Conservation (phyloP, 2,329 filamentous ascomycete genomes). For the Thelonectria olida region DNA sequence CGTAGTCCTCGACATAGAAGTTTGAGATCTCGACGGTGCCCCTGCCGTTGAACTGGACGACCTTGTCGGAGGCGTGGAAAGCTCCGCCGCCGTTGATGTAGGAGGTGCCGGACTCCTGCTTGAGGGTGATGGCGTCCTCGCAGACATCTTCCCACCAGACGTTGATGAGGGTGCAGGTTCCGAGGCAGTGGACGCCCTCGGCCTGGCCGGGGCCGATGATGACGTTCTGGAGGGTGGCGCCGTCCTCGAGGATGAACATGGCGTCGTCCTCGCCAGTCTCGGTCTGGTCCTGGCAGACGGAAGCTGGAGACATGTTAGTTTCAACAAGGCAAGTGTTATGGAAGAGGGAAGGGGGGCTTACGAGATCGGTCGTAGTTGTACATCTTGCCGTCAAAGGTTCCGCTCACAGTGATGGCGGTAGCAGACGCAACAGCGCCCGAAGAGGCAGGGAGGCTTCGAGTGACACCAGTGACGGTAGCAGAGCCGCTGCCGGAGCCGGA, state of each 20-base stretch:
- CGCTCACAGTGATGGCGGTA: conserved; percentile 32
- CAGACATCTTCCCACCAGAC: conserved; percentile 53
- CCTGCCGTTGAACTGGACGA: conserved; percentile 43
- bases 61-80: conserved; percentile 50
- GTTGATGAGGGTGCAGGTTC: conserved; percentile 51
- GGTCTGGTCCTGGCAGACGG: conserved; percentile 37
- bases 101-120: conserved; percentile 51
- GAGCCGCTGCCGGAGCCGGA: conserved; percentile 16
- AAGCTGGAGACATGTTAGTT: conserved; percentile 11
- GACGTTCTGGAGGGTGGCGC: conserved; percentile 60
- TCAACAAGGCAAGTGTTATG: neutral
- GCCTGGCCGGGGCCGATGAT: conserved; percentile 62
- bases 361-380: conserved; percentile 34
- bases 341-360: neutral
- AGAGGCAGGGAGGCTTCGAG: conserved; percentile 33
- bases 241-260: conserved; percentile 62
- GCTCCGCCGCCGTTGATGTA: conserved; percentile 53
- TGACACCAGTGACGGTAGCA: conserved; percentile 23
- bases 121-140: conserved; percentile 48
- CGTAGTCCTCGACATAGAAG: conserved; percentile 45
- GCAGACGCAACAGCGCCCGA: conserved; percentile 26
- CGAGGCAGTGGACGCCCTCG: conserved; percentile 61
- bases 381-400: conserved; percentile 33
- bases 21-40: conserved; percentile 28
- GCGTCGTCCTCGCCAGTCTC: conserved; percentile 45